Evolutionary conservation across 352 stramenopile species (phyloP), one percentile per base, ranked within the genome.

Genomic region (Pythium grandisporangium): DNA sequence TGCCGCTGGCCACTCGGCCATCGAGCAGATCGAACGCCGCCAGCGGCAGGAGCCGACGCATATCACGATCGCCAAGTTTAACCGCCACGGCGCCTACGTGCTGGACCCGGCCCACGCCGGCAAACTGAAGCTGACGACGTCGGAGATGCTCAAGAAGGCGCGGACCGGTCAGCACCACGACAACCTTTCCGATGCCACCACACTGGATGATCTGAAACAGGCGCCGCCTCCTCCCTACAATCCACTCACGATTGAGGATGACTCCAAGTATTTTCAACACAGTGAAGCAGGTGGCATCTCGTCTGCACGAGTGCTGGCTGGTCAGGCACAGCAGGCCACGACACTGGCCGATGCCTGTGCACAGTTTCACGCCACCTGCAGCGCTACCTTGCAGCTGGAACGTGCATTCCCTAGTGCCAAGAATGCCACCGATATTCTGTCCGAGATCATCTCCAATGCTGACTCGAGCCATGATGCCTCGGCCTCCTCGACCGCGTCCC

Each of bases 21-120:
- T 39, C 29, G 25, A 25, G 12, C 46, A 66, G 45, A 56, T 55
- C 33, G 59, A 48, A n/a, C 47, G 40, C 0, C 57, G 59, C 25
- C 25, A 37, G 12, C 25, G 47, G 12, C 38, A 37, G 11, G 67
- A 86, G 33, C 59, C 55, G 12, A 67, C 48, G 8, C 68, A 60
- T 24, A 84, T 85, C 49, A 89, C 75, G 10, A 84, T 93, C 41
- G 66, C 75, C 46, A 93, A 93, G 61, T 93, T 93, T 32, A 93
- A 93, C 25, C 63, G 80, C 10, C 80, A 93, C 35, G 72, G 72
- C 17, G 77, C 77, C 1, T 89, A 91, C 38, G 80, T 93, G 25
- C 62, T 93, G 0, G 75, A 91, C 43, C 77, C 77, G 6, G 61
- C 58, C 12, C 76, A 87, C 22, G 71, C 66, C 23, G 71, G 69